Evolutionary conservation across 179 eudicot species (phyloP).

Genomic region (Kewa caespitosa): DNA sequence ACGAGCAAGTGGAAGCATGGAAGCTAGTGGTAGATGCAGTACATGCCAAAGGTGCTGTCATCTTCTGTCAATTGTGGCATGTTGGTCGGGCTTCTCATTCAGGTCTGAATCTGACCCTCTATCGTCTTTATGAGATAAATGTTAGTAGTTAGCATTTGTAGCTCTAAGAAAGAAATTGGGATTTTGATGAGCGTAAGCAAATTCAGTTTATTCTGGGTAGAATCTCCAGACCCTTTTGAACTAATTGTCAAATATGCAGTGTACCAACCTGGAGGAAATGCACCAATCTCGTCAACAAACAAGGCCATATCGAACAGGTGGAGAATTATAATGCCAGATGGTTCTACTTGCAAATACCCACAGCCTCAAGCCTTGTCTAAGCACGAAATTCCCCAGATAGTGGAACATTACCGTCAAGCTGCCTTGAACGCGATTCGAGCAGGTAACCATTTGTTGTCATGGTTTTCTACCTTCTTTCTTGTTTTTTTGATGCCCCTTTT

Average conservation of each 20-base stretch:
- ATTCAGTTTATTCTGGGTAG: neutral
- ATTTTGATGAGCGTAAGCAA: neutral
- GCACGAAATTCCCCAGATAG: constrained; percentile 53
- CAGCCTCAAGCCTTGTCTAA: constrained; percentile 55
- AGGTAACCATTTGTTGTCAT: constrained; percentile 35
- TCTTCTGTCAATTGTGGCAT: constrained; percentile 91
- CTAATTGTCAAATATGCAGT: constrained; percentile 33
- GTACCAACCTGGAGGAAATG: constrained; percentile 65
- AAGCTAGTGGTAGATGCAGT: constrained; percentile 73
- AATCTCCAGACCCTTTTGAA: neutral
- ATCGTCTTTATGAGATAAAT: neutral
- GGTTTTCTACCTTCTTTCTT: neutral
- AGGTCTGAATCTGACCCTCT: too few relatives aligned
- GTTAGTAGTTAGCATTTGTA: neutral
- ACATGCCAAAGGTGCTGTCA: constrained; percentile 65
- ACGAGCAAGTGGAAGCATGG: constrained; percentile 83
- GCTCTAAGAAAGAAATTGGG: neutral
- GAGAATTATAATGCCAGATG: constrained; percentile 87
- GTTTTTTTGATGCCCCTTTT: too few relatives aligned
- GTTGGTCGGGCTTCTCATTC: constrained; percentile 87
- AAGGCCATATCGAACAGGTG: constrained; percentile 74
- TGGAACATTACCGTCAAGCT: constrained; percentile 69
- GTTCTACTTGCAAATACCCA: constrained; percentile 51
- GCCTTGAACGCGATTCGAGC: constrained; percentile 87
- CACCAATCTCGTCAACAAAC: constrained; percentile 76